Evolutionary conservation across 176 grass and related monocot species (phyloP).

Genomic region (Melocanna baccifera): DNA sequence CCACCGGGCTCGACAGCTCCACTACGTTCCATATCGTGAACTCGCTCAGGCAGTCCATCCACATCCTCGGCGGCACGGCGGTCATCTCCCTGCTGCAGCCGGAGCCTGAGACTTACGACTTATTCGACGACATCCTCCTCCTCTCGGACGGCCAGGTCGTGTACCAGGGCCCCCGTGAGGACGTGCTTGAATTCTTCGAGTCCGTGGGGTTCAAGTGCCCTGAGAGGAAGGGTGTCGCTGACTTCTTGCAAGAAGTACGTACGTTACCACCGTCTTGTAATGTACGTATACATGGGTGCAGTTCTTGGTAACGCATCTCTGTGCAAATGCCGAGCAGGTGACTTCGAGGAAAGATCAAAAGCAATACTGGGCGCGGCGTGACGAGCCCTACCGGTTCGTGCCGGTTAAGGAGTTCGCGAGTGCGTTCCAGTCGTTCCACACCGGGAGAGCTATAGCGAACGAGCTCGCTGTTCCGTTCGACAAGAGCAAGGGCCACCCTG

Average conservation of each 20-base stretch:
- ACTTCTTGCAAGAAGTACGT: conserved; percentile 92
- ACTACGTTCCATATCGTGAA: conserved; percentile 95
- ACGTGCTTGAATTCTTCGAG: conserved; percentile 88
- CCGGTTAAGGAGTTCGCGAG: conserved; percentile 58
- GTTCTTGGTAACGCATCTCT: background rate
- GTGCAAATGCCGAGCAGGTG: conserved; percentile 34
- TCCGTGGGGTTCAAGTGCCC: conserved; percentile 83
- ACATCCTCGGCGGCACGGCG: conserved; percentile 79
- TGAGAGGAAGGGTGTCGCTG: conserved; percentile 80
- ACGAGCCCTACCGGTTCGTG: conserved; percentile 55
- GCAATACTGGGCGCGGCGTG: conserved; percentile 61
- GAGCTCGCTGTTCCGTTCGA: conserved; percentile 66
- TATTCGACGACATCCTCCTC: conserved; percentile 89
- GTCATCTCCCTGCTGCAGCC: conserved; percentile 88
- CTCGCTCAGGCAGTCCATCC: conserved; percentile 77
- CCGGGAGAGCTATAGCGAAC: conserved; percentile 40
- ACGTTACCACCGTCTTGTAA: background rate
- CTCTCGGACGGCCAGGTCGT: conserved; percentile 82
- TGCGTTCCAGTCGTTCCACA: conserved; percentile 63
- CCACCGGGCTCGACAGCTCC: conserved; percentile 94
- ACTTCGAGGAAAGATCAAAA: conserved; percentile 79
- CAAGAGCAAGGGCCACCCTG: conserved; percentile 70
- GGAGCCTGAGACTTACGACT: conserved; percentile 78
- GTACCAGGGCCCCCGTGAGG: conserved; percentile 75
- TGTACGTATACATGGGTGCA: background rate